Percentiles rank a stretch among this genome's conserved stretches.
Evolutionary conservation across 2,329 filamentous ascomycete species (phyloP).

Genomic region (Nemania serpens): DNA sequence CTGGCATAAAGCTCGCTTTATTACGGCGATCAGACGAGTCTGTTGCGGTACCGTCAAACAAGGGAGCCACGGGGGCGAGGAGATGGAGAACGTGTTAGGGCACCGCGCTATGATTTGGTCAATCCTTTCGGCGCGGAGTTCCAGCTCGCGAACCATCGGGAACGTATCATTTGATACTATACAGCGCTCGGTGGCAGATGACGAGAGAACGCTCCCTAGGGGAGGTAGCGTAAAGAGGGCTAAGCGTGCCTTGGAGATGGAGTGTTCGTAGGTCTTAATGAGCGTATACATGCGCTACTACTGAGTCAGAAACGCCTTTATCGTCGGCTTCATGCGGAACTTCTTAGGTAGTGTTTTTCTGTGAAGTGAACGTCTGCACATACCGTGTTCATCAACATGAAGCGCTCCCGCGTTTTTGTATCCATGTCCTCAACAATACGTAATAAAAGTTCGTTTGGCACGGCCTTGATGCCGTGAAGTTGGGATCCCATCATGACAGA

Average conservation of each 20-base stretch:
- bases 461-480: not conserved
- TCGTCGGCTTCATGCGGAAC: not conserved
- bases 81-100: conserved; percentile 17
- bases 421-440: conserved; percentile 33
- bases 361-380: not conserved
- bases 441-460: conserved; percentile 33
- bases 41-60: conserved; percentile 20
- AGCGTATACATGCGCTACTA: conserved; percentile 16
- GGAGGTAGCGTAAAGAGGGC: conserved; percentile 20
- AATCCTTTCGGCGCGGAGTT: conserved; percentile 30
- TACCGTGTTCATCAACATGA: conserved; percentile 36
- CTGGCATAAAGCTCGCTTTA: conserved; percentile 31
- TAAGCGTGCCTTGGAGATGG: conserved; percentile 25
- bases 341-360: not conserved
- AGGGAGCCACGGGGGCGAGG: conserved; percentile 20
- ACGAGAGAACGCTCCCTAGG: conserved; percentile 31
- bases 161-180: conserved; percentile 26
- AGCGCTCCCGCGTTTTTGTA: conserved; percentile 16
- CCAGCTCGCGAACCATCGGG: conserved; percentile 30
- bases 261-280: conserved; percentile 27
- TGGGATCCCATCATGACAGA: not conserved
- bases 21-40: conserved; percentile 9
- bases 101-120: conserved; percentile 20
- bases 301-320: conserved; percentile 1
- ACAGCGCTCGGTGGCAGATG: conserved; percentile 22